Base-by-base conservation (phyloP, 257 asterid genomes). In the Nyctanthes arbortristis region DNA sequence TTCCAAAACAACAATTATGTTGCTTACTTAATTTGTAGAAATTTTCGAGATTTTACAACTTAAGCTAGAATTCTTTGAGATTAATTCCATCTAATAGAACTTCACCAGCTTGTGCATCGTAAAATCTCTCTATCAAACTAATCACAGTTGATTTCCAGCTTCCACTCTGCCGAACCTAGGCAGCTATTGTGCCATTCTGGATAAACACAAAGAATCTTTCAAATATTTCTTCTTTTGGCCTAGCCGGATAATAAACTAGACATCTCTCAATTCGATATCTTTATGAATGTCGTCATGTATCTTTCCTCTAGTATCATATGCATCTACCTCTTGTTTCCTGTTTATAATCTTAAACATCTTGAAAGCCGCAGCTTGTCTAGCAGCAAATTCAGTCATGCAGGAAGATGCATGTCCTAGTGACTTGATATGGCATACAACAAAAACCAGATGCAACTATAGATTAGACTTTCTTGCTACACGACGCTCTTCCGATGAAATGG, bases 101-200 rank as follows among this genome's bases (percentile, higher is more conserved):
- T 73, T 85, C 78, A 9, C 96, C 96, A n/a, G 68, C 73, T 30
- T 82, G 80, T 8, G 95, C 95, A 65, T 89, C 96, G 36, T 89
- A 89, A 69, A 89, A 89, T 57, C 96, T 84, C 81, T 89, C 96
- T 8, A 89, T 79, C 80, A 89, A 72, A 66, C 91, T 83, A 36
- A 86, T 77, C 3, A 89, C 90, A 14, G 96, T 89, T 4, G 96
- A 89, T 64, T 89, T 87, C 4, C 96, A 95, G 40, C 96, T 89
- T 30, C 95, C 96, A 30, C 96, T 89, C 76, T 87, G 89, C 10
- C 96, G 95, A 57, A 89, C 95, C 80, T 87, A 61, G 65, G 95
- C 96, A 1, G 86, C 79, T 0, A 89, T 80, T 7, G 79, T 72
- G 63, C 91, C 96, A n/a, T 85, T 83, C 0, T 84, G 79, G 34